Percentiles rank a stretch among this genome's conserved stretches.
Conservation (phyloP, 2,329 filamentous ascomycete genomes). For the Zarea fungicola region DNA sequence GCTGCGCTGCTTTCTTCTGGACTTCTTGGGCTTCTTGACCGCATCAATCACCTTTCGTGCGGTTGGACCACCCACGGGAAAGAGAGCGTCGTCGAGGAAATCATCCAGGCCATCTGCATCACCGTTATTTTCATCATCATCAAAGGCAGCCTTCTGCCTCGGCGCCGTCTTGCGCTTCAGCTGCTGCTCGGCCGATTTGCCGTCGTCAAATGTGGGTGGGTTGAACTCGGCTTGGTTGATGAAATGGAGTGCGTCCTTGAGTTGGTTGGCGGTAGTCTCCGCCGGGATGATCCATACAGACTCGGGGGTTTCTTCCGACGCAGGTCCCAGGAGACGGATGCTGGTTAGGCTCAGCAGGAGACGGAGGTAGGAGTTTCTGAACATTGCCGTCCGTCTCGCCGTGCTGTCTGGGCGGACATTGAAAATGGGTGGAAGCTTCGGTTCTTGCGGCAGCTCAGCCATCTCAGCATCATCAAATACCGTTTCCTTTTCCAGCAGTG, state of each 20-base stretch:
- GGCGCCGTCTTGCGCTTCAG: slow-evolving; percentile 64
- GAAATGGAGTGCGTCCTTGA: slow-evolving; percentile 64
- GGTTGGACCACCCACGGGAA: slow-evolving; percentile 64
- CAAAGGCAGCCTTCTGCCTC: slow-evolving; percentile 57
- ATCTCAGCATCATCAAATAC: slow-evolving; percentile 29
- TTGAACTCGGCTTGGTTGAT: slow-evolving; percentile 76
- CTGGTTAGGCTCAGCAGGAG: slow-evolving; percentile 76
- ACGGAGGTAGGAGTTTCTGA: slow-evolving; percentile 83
- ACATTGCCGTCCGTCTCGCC: slow-evolving; percentile 66
- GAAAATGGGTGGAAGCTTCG: slow-evolving; percentile 28
- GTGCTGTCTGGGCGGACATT: slow-evolving; percentile 59
- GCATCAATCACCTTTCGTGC: slow-evolving; percentile 47
- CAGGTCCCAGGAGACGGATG: slow-evolving; percentile 53
- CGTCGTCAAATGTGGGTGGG: slow-evolving; percentile 72
- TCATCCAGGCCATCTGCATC: slow-evolving; percentile 54
- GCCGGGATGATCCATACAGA: slow-evolving; percentile 74
- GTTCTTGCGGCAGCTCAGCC: slow-evolving; percentile 20
- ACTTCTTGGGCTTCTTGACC: slow-evolving; percentile 49
- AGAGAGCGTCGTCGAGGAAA: slow-evolving; percentile 49
- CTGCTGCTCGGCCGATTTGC: slow-evolving; percentile 67
- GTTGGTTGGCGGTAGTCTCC: slow-evolving; percentile 54
- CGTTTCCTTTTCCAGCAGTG: slow-evolving; percentile 39
- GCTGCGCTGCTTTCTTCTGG: slow-evolving; percentile 40
- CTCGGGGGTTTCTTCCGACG: slow-evolving; percentile 64
- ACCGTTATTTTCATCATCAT: slow-evolving; percentile 71